Base-by-base conservation (phyloP, 768 basidiomycete genomes). In the Tricholoma bakamatsutake region DNA sequence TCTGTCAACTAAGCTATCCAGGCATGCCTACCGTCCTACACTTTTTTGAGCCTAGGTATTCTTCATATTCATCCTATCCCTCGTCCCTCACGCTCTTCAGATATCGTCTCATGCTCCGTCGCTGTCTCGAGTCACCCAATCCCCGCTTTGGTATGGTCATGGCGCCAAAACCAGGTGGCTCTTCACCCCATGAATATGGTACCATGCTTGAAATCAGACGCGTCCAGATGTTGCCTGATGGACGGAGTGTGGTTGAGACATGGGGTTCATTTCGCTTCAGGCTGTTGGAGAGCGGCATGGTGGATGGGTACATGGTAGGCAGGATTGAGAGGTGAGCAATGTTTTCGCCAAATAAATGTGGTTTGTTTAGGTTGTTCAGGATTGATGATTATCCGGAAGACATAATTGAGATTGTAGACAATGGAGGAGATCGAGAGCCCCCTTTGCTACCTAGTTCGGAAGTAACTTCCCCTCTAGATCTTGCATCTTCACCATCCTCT, bases 61-160 rank as follows among this genome's bases (percentile, higher is more conserved):
- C 64, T 27, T 49, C 34, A 31, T 24, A 24, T 46, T 54, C 57
- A 30, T 21, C 50, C 31, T 46, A 18, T 27, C 47, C 39, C 49
- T 42, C 52, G 12, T 55, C 17, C 15, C 54, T 17, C 28, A 15
- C 31, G 12, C 28, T 21, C 34, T 13, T 35, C 56, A 85, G 86
- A 63, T 95, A 98, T 68, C 87, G 96, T 6, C 79, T 98, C 50
- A 98, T 98, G 96, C 86, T 98, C 53, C 88, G 96, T 21, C 85
- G 96, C n/a, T 93, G 90, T 67, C 85, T 98, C 55, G 87, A 92
- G 63, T 83, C 80, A 13, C 75, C 81, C 4, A 74, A 73, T 42
- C 90, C 90, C n/a, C 76, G 78, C 21, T 97, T 98, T 69, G 96
- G 96, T 35, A 98, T 98, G 91, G 81, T 97, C 64, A 85, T 96